These are phyloP conservation scores for Parastagonospora avenae DNA, from an alignment of 2,329 filamentous ascomycete genomes.

Conservation along the genomic window DNA sequence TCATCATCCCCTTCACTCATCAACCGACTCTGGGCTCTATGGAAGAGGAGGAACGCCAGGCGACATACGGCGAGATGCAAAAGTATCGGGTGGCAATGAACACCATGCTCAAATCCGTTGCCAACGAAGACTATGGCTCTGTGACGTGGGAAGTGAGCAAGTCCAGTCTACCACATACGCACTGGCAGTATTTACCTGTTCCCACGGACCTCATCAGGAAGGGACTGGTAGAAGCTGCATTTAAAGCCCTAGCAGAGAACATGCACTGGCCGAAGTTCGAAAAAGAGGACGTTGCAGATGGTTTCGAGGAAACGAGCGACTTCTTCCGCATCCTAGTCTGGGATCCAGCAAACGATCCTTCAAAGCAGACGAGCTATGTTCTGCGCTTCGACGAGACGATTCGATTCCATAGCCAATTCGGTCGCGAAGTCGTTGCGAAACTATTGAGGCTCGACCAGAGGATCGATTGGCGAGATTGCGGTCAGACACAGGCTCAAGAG, in stretches of 20 bases:
- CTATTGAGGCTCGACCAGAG: conserved; percentile 78
- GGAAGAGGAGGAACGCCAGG: conserved; percentile 60
- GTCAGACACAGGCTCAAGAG: conserved; percentile 79
- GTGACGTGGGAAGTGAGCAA: conserved; percentile 95
- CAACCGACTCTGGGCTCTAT: conserved; percentile 75
- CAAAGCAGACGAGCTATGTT: conserved; percentile 72
- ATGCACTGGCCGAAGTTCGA: conserved; percentile 61
- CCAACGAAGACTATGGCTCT: conserved; percentile 68
- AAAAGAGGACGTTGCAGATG: conserved; percentile 48
- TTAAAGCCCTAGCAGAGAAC: conserved; percentile 87
- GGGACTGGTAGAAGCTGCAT: conserved; percentile 83
- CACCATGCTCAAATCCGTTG: conserved; percentile 68
- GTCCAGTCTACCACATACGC: conserved; percentile 78
- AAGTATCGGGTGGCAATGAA: conserved; percentile 79
- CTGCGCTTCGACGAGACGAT: conserved; percentile 73
- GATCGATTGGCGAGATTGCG: conserved; percentile 84
- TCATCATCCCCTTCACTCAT: conserved; percentile 89
- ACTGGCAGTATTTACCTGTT: conserved; percentile 92
- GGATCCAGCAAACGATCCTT: conserved; percentile 58
- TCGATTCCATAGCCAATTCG: conserved; percentile 90
- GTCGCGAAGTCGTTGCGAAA: conserved; percentile 84
- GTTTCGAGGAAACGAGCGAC: conserved; percentile 55
- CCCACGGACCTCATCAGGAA: conserved; percentile 69
- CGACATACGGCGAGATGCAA: conserved; percentile 79
- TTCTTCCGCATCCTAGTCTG: conserved; percentile 87